Base-by-base conservation (phyloP, 345 rosid genomes). In the Geranium rotundifolium region DNA sequence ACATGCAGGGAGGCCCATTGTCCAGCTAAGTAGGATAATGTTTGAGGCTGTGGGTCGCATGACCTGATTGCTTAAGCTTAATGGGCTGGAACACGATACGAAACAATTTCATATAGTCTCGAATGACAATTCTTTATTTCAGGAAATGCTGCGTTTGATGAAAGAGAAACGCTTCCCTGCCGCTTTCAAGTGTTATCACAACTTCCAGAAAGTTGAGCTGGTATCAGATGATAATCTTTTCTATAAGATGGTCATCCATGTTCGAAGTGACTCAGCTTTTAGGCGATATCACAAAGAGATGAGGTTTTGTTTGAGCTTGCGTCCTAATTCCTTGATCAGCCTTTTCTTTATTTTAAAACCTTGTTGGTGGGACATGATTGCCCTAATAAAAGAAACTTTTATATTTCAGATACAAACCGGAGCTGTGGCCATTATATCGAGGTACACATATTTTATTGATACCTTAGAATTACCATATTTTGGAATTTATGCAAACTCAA, bases 351-450 rank as follows among this genome's bases (percentile, higher is more conserved):
- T 0, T 61, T 14, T 49, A 17, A 34, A 6, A 59, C 60, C 56
- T 64, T 8, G 29, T 17, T 65, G 52, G 52, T 46, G 52, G 16
- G 0, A 9, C 52, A 46, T 46, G 52, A 46, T 46, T 46, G 8
- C 16, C 52, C 68, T 79, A 50, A 75, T 68, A 67, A 63, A 56
- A 50, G 54, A 59, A 41, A 3, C 60, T 69, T 65, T 19, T 30
- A 18, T 80, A 54, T 73, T 80, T 77, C 73, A 90, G 99, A 87
- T 31, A 69, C 75, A 86, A 81, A 60, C 96, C 83, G 17, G 86
- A 82, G 63, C 65, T 93, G 70, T 93, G 99, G 99, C 99, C 99
- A 54, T 75, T 93, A 49, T 93, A 93, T 82, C 93, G 99, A 86
- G 99, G 99, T 90, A 84, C 71, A 59, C 8, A 17, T 50, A 29